Percentiles rank a stretch among this genome's conserved stretches.
Evolutionary conservation across 441 rosid species (phyloP).

Genomic region (Erodium chrysanthum): DNA sequence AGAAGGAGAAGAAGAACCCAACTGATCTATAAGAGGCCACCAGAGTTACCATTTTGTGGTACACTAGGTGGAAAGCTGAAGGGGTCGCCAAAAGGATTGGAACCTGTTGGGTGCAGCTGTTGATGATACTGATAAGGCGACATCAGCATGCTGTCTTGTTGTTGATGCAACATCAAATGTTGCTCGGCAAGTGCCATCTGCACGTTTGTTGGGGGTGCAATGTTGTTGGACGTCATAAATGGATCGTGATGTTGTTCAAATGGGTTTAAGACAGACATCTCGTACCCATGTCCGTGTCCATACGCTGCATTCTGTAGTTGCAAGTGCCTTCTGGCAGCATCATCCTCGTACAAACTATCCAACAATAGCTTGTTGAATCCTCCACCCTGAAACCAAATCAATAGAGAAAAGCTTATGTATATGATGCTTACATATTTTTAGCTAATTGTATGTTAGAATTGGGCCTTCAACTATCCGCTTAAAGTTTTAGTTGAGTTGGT

Average conservation of each 20-base stretch:
- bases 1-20: too few species aligned
- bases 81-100: not conserved
- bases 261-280: slow-evolving; percentile 33
- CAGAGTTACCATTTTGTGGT: not conserved
- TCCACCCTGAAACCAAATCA: slow-evolving; percentile 40
- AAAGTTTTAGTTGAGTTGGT: too few species aligned
- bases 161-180: too few species aligned
- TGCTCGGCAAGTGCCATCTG: not conserved
- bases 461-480: too few species aligned
- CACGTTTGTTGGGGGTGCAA: not conserved
- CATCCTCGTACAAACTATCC: slow-evolving; percentile 78
- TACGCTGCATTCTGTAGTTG: slow-evolving; percentile 68
- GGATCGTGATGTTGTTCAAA: slow-evolving; percentile 55
- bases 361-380: slow-evolving; percentile 66
- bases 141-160: not conserved
- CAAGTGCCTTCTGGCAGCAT: slow-evolving; percentile 59
- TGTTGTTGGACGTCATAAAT: slow-evolving; percentile 20
- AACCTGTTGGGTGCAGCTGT: not conserved
- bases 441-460: too few species aligned
- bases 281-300: slow-evolving; percentile 29
- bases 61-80: not conserved
- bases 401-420: too few species aligned
- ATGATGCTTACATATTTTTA: too few species aligned
- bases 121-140: not conserved
- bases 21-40: too few species aligned